Percentiles rank a stretch among this genome's conserved stretches.
Conservation (phyloP, 73 alveolate species). For the Tetrahymena thermophila region DNA sequence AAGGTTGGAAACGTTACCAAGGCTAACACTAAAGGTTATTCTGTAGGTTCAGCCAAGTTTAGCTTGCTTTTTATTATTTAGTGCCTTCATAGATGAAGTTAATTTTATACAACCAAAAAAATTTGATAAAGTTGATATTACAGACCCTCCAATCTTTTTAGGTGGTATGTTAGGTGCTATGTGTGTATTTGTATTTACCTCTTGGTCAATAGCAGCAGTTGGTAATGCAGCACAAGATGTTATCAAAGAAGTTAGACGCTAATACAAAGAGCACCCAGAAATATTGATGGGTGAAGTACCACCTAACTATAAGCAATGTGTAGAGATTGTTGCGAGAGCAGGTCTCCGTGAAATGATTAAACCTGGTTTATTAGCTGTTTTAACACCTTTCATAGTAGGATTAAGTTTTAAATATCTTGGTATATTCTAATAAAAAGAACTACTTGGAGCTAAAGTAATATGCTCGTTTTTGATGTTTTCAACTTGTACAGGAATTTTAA, state of each 20-base stretch:
- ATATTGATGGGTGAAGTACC: constrained; percentile 56
- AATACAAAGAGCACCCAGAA: constrained; percentile 72
- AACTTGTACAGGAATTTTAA: constrained; percentile 77
- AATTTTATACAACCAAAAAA: constrained; percentile 39
- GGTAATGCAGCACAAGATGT: constrained; percentile 80
- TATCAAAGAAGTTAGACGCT: constrained; percentile 70
- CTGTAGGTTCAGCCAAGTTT: constrained; percentile 88
- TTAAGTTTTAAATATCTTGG: constrained; percentile 54
- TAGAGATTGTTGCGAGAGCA: constrained; percentile 61
- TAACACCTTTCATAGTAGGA: constrained; percentile 66
- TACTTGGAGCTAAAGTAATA: constrained; percentile 65
- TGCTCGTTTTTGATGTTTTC: constrained; percentile 85
- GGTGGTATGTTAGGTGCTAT: constrained; percentile 69
- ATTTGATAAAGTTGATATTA: constrained; percentile 53
- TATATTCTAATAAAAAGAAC: constrained; percentile 20
- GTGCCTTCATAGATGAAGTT: constrained; percentile 86
- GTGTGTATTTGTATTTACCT: constrained; percentile 66
- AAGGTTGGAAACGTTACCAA: constrained; percentile 83
- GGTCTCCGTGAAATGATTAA: constrained; percentile 75
- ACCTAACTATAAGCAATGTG: constrained; percentile 68
- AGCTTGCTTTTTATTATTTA: constrained; percentile 57
- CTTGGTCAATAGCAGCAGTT: constrained; percentile 77
- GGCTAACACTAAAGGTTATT: constrained; percentile 86
- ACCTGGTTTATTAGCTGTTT: constrained; percentile 65
- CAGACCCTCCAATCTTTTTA: constrained; percentile 70